phyloP scores from a whole-genome alignment of 805 yeast species.

The Starmerella ratchasimensis region DNA sequence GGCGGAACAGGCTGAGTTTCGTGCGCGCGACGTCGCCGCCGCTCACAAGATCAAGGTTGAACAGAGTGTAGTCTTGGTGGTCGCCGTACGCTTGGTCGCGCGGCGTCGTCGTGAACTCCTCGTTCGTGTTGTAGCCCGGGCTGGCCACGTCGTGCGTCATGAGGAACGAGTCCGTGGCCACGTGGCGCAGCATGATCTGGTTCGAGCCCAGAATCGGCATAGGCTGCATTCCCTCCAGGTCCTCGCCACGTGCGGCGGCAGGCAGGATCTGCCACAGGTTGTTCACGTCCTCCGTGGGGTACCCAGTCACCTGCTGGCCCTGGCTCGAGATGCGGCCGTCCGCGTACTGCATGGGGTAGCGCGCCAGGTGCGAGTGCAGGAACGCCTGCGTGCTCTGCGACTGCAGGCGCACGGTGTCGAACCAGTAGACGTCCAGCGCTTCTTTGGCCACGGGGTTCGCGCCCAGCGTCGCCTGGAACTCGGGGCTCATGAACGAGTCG shows the following conservation, averaged over 20 bases:
- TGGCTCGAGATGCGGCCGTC: constrained; percentile 91
- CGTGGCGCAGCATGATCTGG: constrained; percentile 58
- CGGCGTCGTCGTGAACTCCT: constrained; percentile 86
- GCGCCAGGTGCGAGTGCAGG: constrained; percentile 76
- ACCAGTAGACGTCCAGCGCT: constrained; percentile 51
- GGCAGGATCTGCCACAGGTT: constrained; percentile 49
- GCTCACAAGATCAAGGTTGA: constrained; percentile 35
- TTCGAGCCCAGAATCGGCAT: constrained; percentile 42
- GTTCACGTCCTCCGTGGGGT: constrained; percentile 66
- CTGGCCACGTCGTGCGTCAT: constrained; percentile 75
- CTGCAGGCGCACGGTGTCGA: constrained; percentile 50
- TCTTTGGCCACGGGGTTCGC: constrained; percentile 53
- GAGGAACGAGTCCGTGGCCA: constrained; percentile 53
- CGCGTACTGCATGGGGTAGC: constrained; percentile 82
- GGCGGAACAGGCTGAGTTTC: constrained; percentile 67
- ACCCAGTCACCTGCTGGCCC: constrained; percentile 91
- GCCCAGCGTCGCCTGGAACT: constrained; percentile 74
- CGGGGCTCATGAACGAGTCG: constrained; percentile 77
- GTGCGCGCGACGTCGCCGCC: constrained; percentile 34
- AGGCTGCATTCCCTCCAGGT: constrained; percentile 27
- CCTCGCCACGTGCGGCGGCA: constrained; percentile 19
- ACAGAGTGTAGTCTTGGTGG: constrained; percentile 60
- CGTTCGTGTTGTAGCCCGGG: constrained; percentile 49
- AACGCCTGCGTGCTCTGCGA: constrained; percentile 49
- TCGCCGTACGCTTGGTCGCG: constrained; percentile 54